Base-by-base conservation (phyloP, 2,329 filamentous ascomycete genomes). In the Monascus ruber region DNA sequence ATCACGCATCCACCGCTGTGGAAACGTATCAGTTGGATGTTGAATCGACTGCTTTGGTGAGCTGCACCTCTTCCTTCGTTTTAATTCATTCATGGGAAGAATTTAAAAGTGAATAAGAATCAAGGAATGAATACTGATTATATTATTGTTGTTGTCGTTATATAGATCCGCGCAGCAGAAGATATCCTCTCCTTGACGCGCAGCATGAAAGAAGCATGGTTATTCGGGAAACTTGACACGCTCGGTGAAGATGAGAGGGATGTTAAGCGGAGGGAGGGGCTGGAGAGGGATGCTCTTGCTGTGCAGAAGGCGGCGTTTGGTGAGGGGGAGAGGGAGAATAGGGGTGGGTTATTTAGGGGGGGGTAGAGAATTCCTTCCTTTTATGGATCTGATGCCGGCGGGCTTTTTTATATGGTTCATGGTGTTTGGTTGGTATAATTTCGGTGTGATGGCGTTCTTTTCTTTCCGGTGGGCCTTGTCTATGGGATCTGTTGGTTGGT, bases 151-250 rank as follows among this genome's bases (percentile, higher is more conserved):
- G 5, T 27, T 33, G 17, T 10, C 6, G 4, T 33, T 35, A 17
- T 11, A 35, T 27, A 75, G 76, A 71, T 80, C 45, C 72, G 74
- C 41, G 71, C 74, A 1, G 72, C 73, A 9, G 77, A 83, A 60
- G 77, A 81, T 39, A 64, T 80, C 7, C 67, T 79, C 42, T 69
- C 70, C 8, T 56, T 82, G 9, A 77, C 75, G 25, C 71, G 78
- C 24, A 69, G 72, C 25, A 65, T 83, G 60, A 80, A 82, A 53
- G 78, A 82, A 52, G 66, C 76, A 24, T 82, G 79, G 79, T 63
- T 81, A 5, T 81, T 80, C 49, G 79, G 79, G 3, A 74, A 75
- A 41, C 64, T 82, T 33, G 70, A 79, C 41, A 79, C 75, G 0
- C 54, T 80, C 1, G 69, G 64, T 9, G 61, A 63, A 40, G 56